phyloP scores from a whole-genome alignment of 169 alveolate genomes.

The Cryptosporidium meleagridis region DNA sequence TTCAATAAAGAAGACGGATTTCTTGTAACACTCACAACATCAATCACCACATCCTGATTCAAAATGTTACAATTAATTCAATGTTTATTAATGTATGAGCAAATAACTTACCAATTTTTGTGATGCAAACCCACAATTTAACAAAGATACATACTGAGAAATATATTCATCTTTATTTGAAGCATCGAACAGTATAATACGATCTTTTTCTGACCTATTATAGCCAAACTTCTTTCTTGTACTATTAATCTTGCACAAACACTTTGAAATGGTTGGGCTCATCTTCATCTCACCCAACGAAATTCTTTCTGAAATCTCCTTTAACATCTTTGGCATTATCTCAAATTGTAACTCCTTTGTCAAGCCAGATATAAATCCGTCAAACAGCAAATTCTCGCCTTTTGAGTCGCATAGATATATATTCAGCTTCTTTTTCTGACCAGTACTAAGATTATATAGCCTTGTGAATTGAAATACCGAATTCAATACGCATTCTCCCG shows the following conservation, averaged over 20 bases:
- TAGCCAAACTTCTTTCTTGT: slow-evolving; percentile 8
- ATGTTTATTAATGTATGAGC: no score
- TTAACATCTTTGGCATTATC: not conserved
- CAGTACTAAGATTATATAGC: slow-evolving; percentile 20
- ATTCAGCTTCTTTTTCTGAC: slow-evolving; percentile 9
- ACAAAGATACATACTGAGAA: slow-evolving; percentile 43
- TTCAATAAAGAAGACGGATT: slow-evolving; percentile 49
- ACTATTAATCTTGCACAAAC: slow-evolving; percentile 43
- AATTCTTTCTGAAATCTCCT: not conserved
- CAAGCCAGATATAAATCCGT: slow-evolving; percentile 35
- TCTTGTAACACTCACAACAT: slow-evolving; percentile 34
- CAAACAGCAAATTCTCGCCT: slow-evolving; percentile 11
- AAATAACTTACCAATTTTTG: slow-evolving; percentile 51
- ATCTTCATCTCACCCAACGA: slow-evolving; percentile 24
- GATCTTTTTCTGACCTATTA: slow-evolving; percentile 23
- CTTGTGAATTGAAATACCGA: slow-evolving; percentile 30
- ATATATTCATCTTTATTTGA: slow-evolving; percentile 44
- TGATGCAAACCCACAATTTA: slow-evolving; percentile 62
- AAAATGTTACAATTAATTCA: not conserved
- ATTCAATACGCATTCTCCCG: slow-evolving; percentile 35
- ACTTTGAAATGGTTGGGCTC: slow-evolving; percentile 37
- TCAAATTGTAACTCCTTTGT: slow-evolving; percentile 19
- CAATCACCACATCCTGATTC: slow-evolving; percentile 38
- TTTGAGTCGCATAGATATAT: slow-evolving; percentile 42
- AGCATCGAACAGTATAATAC: slow-evolving; percentile 55